Evolutionary conservation across 352 stramenopile species (phyloP), one percentile per base, ranked within the genome.

Genomic region (Globisporangium alternatum): DNA sequence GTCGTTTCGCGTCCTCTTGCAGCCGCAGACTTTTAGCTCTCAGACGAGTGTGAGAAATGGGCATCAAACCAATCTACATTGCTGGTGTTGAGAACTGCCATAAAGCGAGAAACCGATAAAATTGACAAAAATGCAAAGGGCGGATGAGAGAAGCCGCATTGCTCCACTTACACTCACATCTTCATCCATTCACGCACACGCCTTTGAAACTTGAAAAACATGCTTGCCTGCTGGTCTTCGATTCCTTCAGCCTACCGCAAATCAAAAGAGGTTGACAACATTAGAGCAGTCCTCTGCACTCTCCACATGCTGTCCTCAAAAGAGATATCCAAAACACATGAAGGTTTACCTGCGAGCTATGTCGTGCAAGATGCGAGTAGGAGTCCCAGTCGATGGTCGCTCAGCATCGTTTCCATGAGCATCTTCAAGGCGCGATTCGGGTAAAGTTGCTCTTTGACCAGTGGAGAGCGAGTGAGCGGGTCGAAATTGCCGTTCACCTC

Each of bases 401-500:
- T 86, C 35, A 90, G 66, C 51, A 90, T 66, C 44, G 74, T 88
- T 69, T 91, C 77, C 80, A 90, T 89, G 13, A 90, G 71, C 59
- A 85, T 68, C 74, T 91, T 89, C 6, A 91, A 67, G 28, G 80
- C 79, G 28, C 81, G 78, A 64, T 92, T 92, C 60, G 79, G 72
- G 44, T 88, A 83, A 17, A 92, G 64, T 53, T 88, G 77, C 25
- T 65, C 67, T 58, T 87, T 87, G 21, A 71, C 80, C 31, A 92
- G 44, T n/a, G 77, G 74, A 5, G 75, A 67, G 22, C 79, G 71
- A 3, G 83, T 90, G 60, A 90, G 74, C 22, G 83, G 83, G 63
- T 92, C 83, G 47, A 90, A 92, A 30, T 83, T 77, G 55, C 83
- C 83, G 62, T 92, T 92, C 7, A 89, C 71, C 43, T 82, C 76